Base-by-base conservation (phyloP, 306 rosid species). In the Canavalia ensiformis region DNA sequence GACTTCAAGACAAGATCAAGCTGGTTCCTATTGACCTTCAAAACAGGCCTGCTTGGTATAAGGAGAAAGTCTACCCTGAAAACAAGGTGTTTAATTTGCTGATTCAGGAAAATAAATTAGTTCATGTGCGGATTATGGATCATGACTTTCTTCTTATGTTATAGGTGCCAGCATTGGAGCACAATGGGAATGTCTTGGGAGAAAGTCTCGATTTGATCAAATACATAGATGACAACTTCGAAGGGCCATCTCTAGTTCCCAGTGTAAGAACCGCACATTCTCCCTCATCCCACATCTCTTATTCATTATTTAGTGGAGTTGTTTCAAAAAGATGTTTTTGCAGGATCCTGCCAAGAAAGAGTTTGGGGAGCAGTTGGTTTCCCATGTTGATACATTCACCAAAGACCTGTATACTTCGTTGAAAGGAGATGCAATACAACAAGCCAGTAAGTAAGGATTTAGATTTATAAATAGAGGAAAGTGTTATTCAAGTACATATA, bases 121-220 rank as follows among this genome's bases (percentile, higher is more conserved):
- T 59, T 28, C 10, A 58, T 70, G 4, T 29, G 68, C 69, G 18
- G n/a, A 33, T 49, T 30, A 71, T 49, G 7, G 51, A 45, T 57
- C 54, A 49, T 72, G 25, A 64, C 8, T 6, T 74, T 47, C 25
- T 76, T 88, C 73, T 9, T 1, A 28, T 77, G 79, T 83, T 77
- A 45, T 55, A 83, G 92, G 92, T 89, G 65, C 94, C 97, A 37
- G 37, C 94, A 0, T 77, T 91, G 89, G 97, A 94, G 87, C 97
- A 91, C 86, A 85, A 94, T 39, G 92, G 94, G 7, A 87, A 92
- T 77, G 81, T 94, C 47, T 68, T 90, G 51, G 97, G 94, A 69
- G 98, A 92, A 80, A 92, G 97, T 77, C 93, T 94, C 45, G 94
- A 90, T 78, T 80, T 92, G 84, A 69, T 91, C 81, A 91, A 88